These are phyloP conservation scores for Scutellaria galericulata DNA, from an alignment of 257 asterid species.

Conservation along the genomic window DNA sequence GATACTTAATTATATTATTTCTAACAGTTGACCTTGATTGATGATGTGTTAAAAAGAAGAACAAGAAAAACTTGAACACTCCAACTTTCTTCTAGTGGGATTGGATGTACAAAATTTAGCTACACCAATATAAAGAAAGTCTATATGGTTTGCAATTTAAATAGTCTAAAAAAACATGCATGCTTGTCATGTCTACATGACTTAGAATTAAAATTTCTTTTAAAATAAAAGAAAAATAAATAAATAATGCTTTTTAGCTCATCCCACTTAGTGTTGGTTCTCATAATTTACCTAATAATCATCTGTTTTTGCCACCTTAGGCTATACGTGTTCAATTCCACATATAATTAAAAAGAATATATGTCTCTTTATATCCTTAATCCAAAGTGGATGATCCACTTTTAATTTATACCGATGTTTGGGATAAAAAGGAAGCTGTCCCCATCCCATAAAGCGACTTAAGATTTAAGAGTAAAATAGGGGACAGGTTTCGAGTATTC, in stretches of 20 bases:
- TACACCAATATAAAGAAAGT: constrained; percentile 16
- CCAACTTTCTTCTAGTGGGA: background rate
- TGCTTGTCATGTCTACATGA: background rate
- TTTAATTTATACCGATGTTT: background rate
- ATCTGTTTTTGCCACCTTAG: constrained; percentile 27
- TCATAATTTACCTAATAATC: constrained; percentile 10
- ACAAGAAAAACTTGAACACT: background rate
- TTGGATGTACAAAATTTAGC: constrained; percentile 11
- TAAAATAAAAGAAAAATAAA: background rate
- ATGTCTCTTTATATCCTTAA: background rate
- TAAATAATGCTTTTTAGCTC: background rate
- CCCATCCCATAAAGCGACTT: background rate
- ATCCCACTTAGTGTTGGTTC: constrained; percentile 26
- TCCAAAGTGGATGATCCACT: constrained; percentile 32
- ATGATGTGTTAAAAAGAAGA: background rate
- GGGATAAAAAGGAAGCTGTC: background rate
- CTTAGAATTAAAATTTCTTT: background rate
- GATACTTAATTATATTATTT: too few relatives aligned
- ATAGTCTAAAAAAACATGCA: background rate
- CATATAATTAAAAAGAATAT: background rate
- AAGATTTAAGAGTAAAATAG: background rate
- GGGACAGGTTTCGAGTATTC: background rate
- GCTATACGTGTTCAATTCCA: constrained; percentile 34
- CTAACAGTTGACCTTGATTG: background rate
- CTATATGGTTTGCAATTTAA: background rate